These are phyloP conservation scores for Neurospora sp. DNA, from an alignment of 495 filamentous ascomycete species.

Conservation along the genomic window DNA sequence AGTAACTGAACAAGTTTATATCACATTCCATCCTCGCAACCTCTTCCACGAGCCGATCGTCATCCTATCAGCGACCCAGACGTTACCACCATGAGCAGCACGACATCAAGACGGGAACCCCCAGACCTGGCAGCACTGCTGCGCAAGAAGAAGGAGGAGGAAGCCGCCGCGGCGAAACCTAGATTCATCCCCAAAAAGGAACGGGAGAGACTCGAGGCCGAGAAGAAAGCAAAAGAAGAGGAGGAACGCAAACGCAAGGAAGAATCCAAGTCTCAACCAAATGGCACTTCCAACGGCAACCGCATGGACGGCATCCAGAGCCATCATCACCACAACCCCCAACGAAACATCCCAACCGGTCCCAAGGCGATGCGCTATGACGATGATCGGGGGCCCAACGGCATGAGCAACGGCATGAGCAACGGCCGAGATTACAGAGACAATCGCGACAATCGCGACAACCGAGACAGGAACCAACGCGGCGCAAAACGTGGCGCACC, in stretches of 20 bases:
- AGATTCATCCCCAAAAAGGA: conserved; percentile 88
- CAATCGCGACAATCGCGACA: conserved; percentile 17
- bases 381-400: conserved; percentile 14
- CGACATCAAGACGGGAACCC: conserved; percentile 23
- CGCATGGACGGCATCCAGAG: not conserved
- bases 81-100: conserved; percentile 1
- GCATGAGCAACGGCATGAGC: conserved; percentile 28
- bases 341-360: conserved; percentile 55
- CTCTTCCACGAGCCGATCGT: not conserved
- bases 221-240: conserved; percentile 77
- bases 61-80: not conserved
- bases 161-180: conserved; percentile 52
- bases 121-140: conserved; percentile 39
- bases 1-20: not conserved
- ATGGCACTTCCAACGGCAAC: conserved; percentile 10
- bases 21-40: not conserved
- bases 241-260: conserved; percentile 53
- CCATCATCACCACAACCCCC: conserved; percentile 14
- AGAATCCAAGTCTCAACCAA: conserved; percentile 22
- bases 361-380: conserved; percentile 62
- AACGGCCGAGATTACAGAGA: conserved; percentile 46
- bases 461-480: conserved; percentile 23
- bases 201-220: conserved; percentile 74
- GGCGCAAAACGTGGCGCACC: conserved; percentile 17
- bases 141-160: conserved; percentile 37